Base-by-base conservation (phyloP, 139 green algal genomes). In the Diplosphaera chodatii region DNA sequence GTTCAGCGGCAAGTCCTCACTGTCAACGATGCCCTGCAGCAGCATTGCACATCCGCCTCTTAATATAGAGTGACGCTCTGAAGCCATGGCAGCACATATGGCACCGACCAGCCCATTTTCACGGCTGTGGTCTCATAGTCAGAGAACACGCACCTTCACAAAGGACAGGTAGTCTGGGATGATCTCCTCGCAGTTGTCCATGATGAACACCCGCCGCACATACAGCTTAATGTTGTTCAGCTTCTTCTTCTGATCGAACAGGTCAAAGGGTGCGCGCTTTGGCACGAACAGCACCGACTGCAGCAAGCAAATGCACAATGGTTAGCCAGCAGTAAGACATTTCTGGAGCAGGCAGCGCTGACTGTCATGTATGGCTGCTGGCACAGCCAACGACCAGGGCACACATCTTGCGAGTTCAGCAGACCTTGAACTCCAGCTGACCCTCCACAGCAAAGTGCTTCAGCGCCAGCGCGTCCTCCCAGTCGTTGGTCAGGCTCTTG, bases 401-500 rank as follows among this genome's bases (percentile, higher is more conserved):
- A n/a, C n/a, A n/a, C n/a, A n/a, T n/a, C n/a, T n/a, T n/a, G n/a
- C n/a, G n/a, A n/a, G n/a, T n/a, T n/a, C n/a, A n/a, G 48, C 48
- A 4, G 3, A 59, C 48, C 90, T 98, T 98, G 93, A 99, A 99
- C 89, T 99, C 96, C 63, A 99, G 89, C 88, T 99, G 95, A 29
- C 96, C 96, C 84, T 99, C 96, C 31, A 98, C 94, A 1, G 82
- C 81, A 84, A 99, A 99, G 89, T 98, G 94, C 92, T 98, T 97
- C 41, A 91, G 31, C 29, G 88, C 72, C 64, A 99, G 83, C 69
- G 95, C 89, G 68, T 99, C 96, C 86, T 99, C 96, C 96, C 96
- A 99, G 86, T 99, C 96, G 80, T 99, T 99, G 84, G 88, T 93
- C 56, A 99, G 84, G 48, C 48, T 59, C 48, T 85, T 82, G 72